phyloP scores from a whole-genome alignment of 805 yeast genomes.

The Metschnikowia vanudenii region DNA sequence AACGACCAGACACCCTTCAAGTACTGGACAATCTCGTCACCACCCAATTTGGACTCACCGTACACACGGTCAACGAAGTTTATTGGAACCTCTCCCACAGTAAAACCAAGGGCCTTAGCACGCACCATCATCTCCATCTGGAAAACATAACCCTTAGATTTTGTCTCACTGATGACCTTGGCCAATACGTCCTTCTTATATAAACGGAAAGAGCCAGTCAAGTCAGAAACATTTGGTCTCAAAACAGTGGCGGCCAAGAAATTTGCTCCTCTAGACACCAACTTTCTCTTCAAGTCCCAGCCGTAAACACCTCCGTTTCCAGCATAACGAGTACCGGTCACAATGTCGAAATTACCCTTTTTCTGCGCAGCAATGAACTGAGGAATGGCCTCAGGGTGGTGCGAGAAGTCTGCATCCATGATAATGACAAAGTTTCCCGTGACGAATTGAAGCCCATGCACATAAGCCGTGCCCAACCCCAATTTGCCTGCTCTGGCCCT shows the following conservation, averaged over 20 bases:
- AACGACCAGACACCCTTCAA: slow-evolving; percentile 73
- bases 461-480: slow-evolving; percentile 79
- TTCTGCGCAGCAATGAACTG: slow-evolving; percentile 67
- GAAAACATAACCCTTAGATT: slow-evolving; percentile 78
- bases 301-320: slow-evolving; percentile 84
- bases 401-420: slow-evolving; percentile 85
- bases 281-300: slow-evolving; percentile 78
- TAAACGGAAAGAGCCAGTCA: slow-evolving; percentile 75
- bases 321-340: slow-evolving; percentile 65
- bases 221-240: slow-evolving; percentile 70
- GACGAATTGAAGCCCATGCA: slow-evolving; percentile 69
- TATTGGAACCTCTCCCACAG: slow-evolving; percentile 77
- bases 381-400: slow-evolving; percentile 79
- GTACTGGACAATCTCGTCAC: slow-evolving; percentile 76
- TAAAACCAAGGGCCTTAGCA: slow-evolving; percentile 69
- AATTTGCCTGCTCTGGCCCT: slow-evolving; percentile 74
- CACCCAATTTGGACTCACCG: slow-evolving; percentile 78
- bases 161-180: slow-evolving; percentile 63
- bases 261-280: slow-evolving; percentile 78
- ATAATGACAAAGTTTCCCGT: slow-evolving; percentile 74
- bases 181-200: slow-evolving; percentile 69
- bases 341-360: slow-evolving; percentile 49
- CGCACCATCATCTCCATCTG: slow-evolving; percentile 90
- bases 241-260: slow-evolving; percentile 69
- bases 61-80: slow-evolving; percentile 75